Conservation (phyloP, 345 rosid species). For the Passiflora organensis region DNA sequence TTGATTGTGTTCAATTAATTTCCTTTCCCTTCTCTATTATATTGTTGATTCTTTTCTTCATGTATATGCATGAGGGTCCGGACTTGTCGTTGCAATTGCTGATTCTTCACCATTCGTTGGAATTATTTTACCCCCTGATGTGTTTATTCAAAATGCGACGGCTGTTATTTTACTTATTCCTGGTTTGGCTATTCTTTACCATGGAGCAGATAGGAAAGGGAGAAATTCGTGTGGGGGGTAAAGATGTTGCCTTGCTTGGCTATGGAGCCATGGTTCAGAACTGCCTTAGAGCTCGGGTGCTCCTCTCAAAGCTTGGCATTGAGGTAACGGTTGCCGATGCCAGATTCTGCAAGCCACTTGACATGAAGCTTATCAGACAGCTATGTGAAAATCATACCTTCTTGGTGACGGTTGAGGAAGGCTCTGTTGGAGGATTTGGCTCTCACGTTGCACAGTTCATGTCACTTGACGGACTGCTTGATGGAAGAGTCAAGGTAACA, state of each 20-base stretch:
- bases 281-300: conserved; percentile 75
- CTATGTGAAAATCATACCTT: conserved; percentile 63
- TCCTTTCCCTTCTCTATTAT: not conserved
- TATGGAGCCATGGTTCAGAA: conserved; percentile 93
- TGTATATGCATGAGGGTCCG: not conserved
- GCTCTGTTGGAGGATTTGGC: conserved; percentile 84
- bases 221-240: conserved; percentile 65
- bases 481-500: conserved; percentile 66
- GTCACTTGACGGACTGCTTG: conserved; percentile 88
- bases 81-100: not conserved
- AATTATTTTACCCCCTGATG: not conserved
- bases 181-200: conserved; percentile 12
- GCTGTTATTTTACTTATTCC: not conserved
- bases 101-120: not conserved
- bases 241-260: conserved; percentile 83
- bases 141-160: not conserved
- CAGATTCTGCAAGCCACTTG: conserved; percentile 93
- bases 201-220: conserved; percentile 78
- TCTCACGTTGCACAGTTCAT: conserved; percentile 87
- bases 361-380: conserved; percentile 62
- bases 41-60: not conserved
- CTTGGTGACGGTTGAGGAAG: conserved; percentile 88
- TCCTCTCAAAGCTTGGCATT: conserved; percentile 73
- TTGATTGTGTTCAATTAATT: not conserved
- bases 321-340: conserved; percentile 90